Evolutionary conservation across 257 asterid species (phyloP), one percentile per base, ranked within the genome.

Genomic region (Thymus quinquecostatus): DNA sequence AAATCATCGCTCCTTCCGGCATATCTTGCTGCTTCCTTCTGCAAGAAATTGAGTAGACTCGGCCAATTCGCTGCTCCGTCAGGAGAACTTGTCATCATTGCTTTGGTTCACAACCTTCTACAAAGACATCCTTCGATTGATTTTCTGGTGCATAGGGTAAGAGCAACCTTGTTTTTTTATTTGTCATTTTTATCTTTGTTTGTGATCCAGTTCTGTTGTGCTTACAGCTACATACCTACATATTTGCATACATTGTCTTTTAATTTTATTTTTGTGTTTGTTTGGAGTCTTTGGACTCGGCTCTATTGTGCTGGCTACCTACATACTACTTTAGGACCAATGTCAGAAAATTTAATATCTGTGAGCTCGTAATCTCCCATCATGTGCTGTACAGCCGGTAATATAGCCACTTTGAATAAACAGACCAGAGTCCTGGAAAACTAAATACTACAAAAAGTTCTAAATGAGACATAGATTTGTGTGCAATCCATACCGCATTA

Each of bases 1-100:
- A 95, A 88, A 77, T 95, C 99, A 57, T 84, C 98, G 30, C 96
- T 92, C 73, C 96, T 95, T 81, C 97, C 99, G 8, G 98, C 99
- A 13, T 95, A 95, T 83, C 81, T 92, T 85, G 96, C 97, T 43
- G 95, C 98, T 78, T 85, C 98, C 48, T 95, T 91, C 78, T 89
- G 96, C 75, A 95, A 95, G 85, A 95, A 86, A 77, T 73, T 95
- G 82, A 89, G 99, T 73, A 87, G 97, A 73, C 88, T 95, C 65
- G 89, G 94, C 29, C 88, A 89, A 73, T 75, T 81, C 58, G 85
- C 85, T 58, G 94, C 98, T 72, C 96, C 99, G 34, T 88, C 98
- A 36, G 97, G 99, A 75, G 86, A 89, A 28, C 80, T 95, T 40
- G 83, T 95, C 69, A 85, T 87, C 66, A 76, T 82, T 81, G 96